Conservation (phyloP, 139 green algal genomes). For the Auxenochlorella pyrenoidosa region DNA sequence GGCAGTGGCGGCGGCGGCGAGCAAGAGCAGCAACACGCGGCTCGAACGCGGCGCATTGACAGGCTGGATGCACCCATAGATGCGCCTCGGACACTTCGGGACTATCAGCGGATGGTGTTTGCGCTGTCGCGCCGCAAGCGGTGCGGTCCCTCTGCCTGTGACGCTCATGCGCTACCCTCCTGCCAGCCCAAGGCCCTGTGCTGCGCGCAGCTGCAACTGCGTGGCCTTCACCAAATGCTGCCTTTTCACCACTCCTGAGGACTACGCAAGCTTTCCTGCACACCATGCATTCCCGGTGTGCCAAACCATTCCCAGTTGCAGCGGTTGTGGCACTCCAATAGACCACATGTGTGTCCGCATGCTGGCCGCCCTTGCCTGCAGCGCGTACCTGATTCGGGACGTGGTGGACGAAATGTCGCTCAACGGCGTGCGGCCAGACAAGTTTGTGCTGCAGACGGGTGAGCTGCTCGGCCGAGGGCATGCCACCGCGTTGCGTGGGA, state of each 20-base stretch:
- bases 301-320: not conserved
- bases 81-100: slow-evolving; percentile 3
- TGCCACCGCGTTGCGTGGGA: not conserved
- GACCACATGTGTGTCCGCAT: not conserved
- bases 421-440: slow-evolving; percentile 26
- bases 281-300: too few relatives aligned
- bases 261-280: too few relatives aligned
- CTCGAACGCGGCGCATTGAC: not conserved
- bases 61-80: slow-evolving; percentile 20
- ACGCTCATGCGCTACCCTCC: not conserved
- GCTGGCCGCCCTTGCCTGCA: not conserved
- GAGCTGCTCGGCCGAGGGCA: not conserved
- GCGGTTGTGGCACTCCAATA: not conserved
- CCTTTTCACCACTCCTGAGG: too few relatives aligned
- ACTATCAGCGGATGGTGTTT: slow-evolving; percentile 30
- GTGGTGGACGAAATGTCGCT: slow-evolving; percentile 47
- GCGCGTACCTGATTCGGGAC: slow-evolving; percentile 37
- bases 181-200: not conserved
- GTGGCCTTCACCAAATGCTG: too few relatives aligned
- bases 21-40: not conserved
- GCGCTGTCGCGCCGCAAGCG: slow-evolving; percentile 13
- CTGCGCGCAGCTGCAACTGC: not conserved
- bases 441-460: slow-evolving; percentile 1
- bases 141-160: not conserved
- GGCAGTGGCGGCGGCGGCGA: not conserved